phyloP scores from a whole-genome alignment of 1,284 basidiomycete species.

The Calocybe gambosa region DNA sequence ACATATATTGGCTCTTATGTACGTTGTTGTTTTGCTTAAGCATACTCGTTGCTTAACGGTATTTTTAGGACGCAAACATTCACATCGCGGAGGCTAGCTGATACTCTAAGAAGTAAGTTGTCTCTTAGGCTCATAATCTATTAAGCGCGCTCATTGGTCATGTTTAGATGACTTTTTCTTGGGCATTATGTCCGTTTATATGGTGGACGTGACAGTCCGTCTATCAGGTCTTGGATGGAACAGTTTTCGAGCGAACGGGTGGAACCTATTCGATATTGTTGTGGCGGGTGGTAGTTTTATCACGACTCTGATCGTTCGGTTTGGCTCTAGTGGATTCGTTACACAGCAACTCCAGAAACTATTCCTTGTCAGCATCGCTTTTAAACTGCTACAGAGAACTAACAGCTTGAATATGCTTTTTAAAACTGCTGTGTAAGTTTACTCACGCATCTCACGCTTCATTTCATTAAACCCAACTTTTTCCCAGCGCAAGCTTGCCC shows the following conservation, averaged over 20 bases:
- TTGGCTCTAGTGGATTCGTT: constrained; percentile 45
- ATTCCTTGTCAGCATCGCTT: constrained; percentile 88
- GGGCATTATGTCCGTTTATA: constrained; percentile 67
- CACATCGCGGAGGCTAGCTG: constrained; percentile 46
- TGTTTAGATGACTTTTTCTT: constrained; percentile 74
- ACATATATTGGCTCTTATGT: constrained; percentile 89
- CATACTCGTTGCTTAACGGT: constrained; percentile 12
- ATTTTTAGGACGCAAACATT: constrained; percentile 76
- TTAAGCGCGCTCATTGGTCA: no score
- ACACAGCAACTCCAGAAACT: constrained; percentile 85
- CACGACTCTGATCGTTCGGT: constrained; percentile 76
- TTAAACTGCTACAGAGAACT: constrained; percentile 91
- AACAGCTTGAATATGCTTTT: constrained; percentile 93
- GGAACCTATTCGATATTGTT: constrained; percentile 89
- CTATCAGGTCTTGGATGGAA: constrained; percentile 81
- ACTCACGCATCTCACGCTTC: not conserved
- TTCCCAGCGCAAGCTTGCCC: constrained; percentile 73
- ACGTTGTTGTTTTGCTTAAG: constrained; percentile 23
- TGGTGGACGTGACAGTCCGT: constrained; percentile 75
- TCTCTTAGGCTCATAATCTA: not conserved
- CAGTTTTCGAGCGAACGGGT: constrained; percentile 83
- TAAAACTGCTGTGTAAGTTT: constrained; percentile 86
- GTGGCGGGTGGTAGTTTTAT: constrained; percentile 80
- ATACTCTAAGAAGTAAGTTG: constrained; percentile 63
- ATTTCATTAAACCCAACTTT: not conserved